phyloP scores from a whole-genome alignment of 225 moss, liverwort and hornwort species.

The Climacium dendroides region DNA sequence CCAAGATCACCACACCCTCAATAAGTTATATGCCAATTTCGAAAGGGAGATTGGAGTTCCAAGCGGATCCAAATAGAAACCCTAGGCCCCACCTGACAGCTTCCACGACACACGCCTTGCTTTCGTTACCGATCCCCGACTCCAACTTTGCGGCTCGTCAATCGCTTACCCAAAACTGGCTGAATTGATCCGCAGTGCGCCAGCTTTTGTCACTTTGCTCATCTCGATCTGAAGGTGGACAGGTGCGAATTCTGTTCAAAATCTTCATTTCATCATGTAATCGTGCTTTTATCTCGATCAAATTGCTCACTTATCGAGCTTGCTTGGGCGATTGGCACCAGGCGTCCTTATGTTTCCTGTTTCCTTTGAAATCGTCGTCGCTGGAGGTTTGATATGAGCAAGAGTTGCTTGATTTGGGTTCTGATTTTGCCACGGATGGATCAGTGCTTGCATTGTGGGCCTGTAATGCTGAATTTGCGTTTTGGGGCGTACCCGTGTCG shows the following conservation, averaged over 20 bases:
- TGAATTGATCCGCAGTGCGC: not conserved
- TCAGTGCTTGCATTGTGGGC: no score
- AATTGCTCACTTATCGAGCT: not conserved
- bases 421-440: no score
- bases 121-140: no score
- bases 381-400: no score
- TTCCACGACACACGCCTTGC: not conserved
- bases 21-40: not conserved
- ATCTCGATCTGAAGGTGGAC: not conserved
- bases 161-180: not conserved
- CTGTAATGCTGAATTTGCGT: no score
- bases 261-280: not conserved
- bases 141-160: not conserved
- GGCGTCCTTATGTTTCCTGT: no score
- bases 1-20: no score
- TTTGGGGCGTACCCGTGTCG: no score
- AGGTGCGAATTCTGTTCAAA: not conserved
- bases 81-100: not conserved
- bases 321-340: not conserved
- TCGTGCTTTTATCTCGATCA: not conserved
- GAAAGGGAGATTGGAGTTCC: not conserved
- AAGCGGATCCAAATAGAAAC: not conserved
- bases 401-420: no score
- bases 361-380: no score
- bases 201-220: not conserved